Evolutionary conservation across 1,139 yeast genomes (phyloP).

Genomic region (Kodamaea derodonti): DNA sequence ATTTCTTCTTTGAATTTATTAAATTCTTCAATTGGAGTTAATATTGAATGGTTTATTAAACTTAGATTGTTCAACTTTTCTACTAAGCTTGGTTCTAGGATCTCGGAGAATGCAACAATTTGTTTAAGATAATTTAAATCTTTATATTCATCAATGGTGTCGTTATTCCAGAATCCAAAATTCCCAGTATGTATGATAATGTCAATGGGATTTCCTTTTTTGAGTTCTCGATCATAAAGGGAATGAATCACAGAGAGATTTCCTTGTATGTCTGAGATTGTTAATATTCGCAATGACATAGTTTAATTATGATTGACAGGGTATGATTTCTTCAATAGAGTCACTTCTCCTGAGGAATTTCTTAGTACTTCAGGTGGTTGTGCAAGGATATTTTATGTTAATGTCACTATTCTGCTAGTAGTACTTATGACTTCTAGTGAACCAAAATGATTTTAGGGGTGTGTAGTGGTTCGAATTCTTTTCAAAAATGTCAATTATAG

Average conservation of each 20-base stretch:
- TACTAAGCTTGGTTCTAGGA: slow-evolving; percentile 44
- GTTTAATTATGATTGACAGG: too few species aligned
- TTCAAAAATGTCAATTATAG: too few species aligned
- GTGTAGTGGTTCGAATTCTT: too few species aligned
- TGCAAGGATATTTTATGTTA: too few species aligned
- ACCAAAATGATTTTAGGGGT: too few species aligned
- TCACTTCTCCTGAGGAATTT: too few species aligned
- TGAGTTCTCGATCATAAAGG: slow-evolving; percentile 16
- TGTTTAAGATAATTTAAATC: slow-evolving; percentile 57
- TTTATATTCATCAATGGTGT: slow-evolving; percentile 49
- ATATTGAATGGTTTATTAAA: slow-evolving; percentile 18
- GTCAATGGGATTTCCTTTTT: slow-evolving; percentile 15
- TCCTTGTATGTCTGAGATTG: slow-evolving; percentile 36
- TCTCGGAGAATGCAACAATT: slow-evolving; percentile 65
- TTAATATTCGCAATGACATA: slow-evolving; percentile 15
- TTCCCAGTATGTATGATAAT: slow-evolving; percentile 70
- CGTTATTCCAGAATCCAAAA: slow-evolving; percentile 70
- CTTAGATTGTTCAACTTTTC: slow-evolving; percentile 46
- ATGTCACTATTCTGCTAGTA: too few species aligned
- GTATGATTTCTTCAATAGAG: too few species aligned
- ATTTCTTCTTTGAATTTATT: slow-evolving; percentile 35
- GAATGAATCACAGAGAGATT: slow-evolving; percentile 21
- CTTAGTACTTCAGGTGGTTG: too few species aligned
- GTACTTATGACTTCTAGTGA: too few species aligned
- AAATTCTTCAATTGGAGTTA: slow-evolving; percentile 2